Evolutionary conservation across 768 basidiomycete species (phyloP), one percentile per base, ranked within the genome.

Genomic region (Amanita pallidorosea): DNA sequence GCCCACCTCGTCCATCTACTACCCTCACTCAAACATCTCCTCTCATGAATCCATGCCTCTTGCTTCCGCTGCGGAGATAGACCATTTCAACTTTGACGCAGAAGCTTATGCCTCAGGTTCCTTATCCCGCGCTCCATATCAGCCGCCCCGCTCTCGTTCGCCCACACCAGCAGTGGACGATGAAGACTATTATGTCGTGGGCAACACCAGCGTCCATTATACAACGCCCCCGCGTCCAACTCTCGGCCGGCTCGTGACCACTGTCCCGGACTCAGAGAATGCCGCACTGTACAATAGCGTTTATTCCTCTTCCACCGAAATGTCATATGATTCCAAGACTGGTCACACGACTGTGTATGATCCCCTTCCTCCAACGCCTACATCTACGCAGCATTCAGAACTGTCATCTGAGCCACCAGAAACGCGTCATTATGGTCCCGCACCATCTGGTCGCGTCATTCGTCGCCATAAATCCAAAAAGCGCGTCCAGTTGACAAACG

Each of bases 381-480:
- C 66, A 40, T 72, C 73, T 2, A 65, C 68, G 1, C 51, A 66
- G 27, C 58, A 60, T 44, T 64, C 63, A 27, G 50, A 51, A 22
- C 63, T 71, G 20, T 69, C 75, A 13, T 69, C 74, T 17, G 79
- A 81, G 29, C 70, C 79, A 0, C 55, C 75, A 1, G 80, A 80
- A 56, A 88, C 85, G 9, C 79, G 77, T 41, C 90, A 94, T 64
- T 95, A 90, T 65, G 92, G 92, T 4, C 89, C 91, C 13, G 87
- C 88, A 1, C 92, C 92, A 6, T 66, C 76, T 23, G 88, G 91
- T 35, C 80, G 89, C n/a, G 72, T 85, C 25, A 66, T 81, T 33
- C 76, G 92, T 46, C 73, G 92, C 52, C 80, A 86, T 67, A 77
- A 78, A 58, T 73, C 74, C 3, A 92, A 81, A 69, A 88, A 89